Evolutionary conservation across 345 rosid genomes (phyloP).

Genomic region (Ailanthus altissimus): DNA sequence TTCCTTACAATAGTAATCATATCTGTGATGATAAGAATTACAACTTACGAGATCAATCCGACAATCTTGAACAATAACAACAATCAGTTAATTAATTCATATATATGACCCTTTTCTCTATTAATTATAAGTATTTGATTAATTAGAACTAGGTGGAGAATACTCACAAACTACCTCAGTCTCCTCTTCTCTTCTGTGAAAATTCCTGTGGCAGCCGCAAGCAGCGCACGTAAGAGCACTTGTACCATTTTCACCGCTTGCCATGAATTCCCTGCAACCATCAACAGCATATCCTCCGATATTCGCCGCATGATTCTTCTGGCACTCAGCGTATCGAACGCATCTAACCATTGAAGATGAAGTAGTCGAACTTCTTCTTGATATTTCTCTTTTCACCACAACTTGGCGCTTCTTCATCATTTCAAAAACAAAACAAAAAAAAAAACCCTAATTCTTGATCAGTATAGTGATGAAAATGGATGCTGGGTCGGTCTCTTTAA

Average conservation of each 20-base stretch:
- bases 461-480: background rate
- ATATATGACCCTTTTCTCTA: background rate
- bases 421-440: background rate
- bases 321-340: conserved; percentile 64
- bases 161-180: conserved; percentile 68
- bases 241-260: conserved; percentile 50
- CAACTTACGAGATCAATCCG: conserved; percentile 11
- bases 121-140: background rate
- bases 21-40: conserved; percentile 11
- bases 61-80: conserved; percentile 6
- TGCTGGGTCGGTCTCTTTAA: background rate
- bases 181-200: conserved; percentile 63
- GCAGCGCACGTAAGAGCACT: conserved; percentile 63
- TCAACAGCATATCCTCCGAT: conserved; percentile 80
- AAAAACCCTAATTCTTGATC: conserved; percentile 36
- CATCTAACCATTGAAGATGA: conserved; percentile 39
- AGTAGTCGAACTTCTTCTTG: conserved; percentile 38
- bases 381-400: conserved; percentile 32
- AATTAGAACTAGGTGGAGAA: conserved; percentile 51
- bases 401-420: conserved; percentile 59
- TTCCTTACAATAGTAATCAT: conserved; percentile 3
- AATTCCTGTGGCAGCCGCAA: conserved; percentile 78
- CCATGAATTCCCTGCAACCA: conserved; percentile 85
- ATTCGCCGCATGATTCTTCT: conserved; percentile 75
- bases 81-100: conserved; percentile 8